Evolutionary conservation across 148 eudicot species (phyloP), one percentile per base, ranked within the genome.

Genomic region (Nyssa sinensis): DNA sequence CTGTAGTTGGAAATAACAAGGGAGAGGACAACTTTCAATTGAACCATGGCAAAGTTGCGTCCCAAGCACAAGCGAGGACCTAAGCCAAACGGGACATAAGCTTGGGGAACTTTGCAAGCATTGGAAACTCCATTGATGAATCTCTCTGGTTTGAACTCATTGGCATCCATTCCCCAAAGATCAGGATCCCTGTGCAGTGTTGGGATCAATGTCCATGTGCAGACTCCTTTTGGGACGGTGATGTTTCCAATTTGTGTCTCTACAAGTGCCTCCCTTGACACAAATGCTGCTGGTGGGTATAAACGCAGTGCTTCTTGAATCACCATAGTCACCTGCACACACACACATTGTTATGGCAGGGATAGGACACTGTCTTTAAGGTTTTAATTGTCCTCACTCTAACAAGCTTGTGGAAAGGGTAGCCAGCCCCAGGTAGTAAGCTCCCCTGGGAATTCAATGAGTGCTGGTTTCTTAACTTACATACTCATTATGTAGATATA

Each of bases 231-330:
- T 1, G 98, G 98, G 17, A 93, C 88, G 8, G 62, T 28, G 0
- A 93, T 61, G 47, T 66, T 76, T 12, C 98, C 98, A 7, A 93
- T 72, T 64, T 78, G 82, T 16, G 83, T 74, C 27, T 91, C 92
- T 80, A 89, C 84, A 5, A 93, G 85, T 19, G 93, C 98, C 69
- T 93, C 98, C 73, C 98, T 83, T 24, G 96, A 87, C 72, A 93
- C 90, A 66, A 93, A 93, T 3, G 96, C 96, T 51, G 92, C 98
- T 19, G 98, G 98, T 21, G 93, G 88, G 75, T 90, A 93, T 23
- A 93, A 65, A 35, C 98, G 81, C 72, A 93, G 71, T 19, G 89
- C 82, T 80, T 93, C 98, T 74, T 93, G 96, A 30, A 93, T 89
- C 71, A 93, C 95, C 98, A 87, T 93, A 7, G 88, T 87, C 73